Base-by-base conservation (phyloP, 768 basidiomycete species). In the Lactarius hengduanensis region DNA sequence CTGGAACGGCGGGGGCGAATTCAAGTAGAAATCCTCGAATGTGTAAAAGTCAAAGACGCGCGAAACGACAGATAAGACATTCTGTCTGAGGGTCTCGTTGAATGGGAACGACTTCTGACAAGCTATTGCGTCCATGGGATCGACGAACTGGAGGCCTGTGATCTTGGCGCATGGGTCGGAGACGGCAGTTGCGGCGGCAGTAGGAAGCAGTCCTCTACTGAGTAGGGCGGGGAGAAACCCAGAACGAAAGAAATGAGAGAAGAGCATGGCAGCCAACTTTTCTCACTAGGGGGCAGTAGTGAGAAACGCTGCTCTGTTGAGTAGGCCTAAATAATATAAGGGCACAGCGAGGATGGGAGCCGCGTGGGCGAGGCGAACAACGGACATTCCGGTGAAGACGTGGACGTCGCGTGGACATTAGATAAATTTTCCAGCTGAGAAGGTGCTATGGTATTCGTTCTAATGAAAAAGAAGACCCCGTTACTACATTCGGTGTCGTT, bases 101-200 rank as follows among this genome's bases (percentile, higher is more conserved):
- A 79, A 78, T 2, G 79, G 77, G 68, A 79, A 80, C 16, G 73
- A 72, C 69, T 69, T 71, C 7, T 72, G 67, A 61, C 76, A 76
- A 1, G 86, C 83, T 50, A 87, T 76, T n/a, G 81, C 85, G 64
- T 85, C 82, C 2, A 81, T 77, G 15, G 87, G 84, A 13, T 75
- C 77, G 9, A 80, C 82, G 66, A 83, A 86, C 0, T 71, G 62
- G 68, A 80, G 72, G 1, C 78, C 78, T 10, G 76, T 78, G 40
- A 80, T 70, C 47, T 71, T 68, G 0, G 70, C 72, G 67, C 78
- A 79, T 2, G 79, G 77, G 64, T 78, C 79, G 10, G 71, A 22
- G 16, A 41, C 15, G 10, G 58, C 30, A 20, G 26, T 50, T 1
- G 55, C 34, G 0, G 26, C 11, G 15, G 26, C 60, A 4, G 45